Evolutionary conservation across 441 rosid genomes (phyloP), one percentile per base, ranked within the genome.

Genomic region (Theobroma grandiflorum): DNA sequence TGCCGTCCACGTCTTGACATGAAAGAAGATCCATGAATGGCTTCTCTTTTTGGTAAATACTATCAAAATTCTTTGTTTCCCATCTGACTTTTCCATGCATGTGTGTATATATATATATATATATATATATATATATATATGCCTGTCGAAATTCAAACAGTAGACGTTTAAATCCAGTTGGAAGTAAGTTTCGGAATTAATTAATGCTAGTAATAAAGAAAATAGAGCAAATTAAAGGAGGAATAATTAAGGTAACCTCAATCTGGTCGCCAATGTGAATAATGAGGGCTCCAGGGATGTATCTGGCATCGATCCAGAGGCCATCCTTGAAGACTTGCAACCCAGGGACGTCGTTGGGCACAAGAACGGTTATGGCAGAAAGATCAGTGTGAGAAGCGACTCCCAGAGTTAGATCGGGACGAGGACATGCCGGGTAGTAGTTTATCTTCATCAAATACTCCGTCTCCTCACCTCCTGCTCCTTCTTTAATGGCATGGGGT

Each of bases 361-460:
- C 95, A 7, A 96, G 93, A 62, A 96, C 74, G 73, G 99, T 94
- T 64, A 93, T 2, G 11, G 90, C 55, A 8, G 94, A 89, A 49
- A 93, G 90, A 76, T 96, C 99, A 2, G 98, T 91, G 65, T 96
- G 99, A 3, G 98, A 87, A 67, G 80, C 87, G 66, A 96, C 97
- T 0, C 99, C 99, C 8, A 96, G 93, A 0, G 94, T 79, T 15
- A 94, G 87, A 81, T 96, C 97, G 0, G 99, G 99, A 3, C 97
- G 85, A 10, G 98, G 98, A 61, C 99, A 94, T 2, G 99, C 97
- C 10, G 99, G 99, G 50, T 94, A 96, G 40, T 91, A 93, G 72
- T 96, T 96, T 3, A 96, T 96, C 83, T 94, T 96, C 81, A 94
- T 78, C 89, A 93, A 73, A 82, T 92, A 96, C 63, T 87, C 90